Conservation (phyloP, 768 basidiomycete species). For the Mycena belliarum region DNA sequence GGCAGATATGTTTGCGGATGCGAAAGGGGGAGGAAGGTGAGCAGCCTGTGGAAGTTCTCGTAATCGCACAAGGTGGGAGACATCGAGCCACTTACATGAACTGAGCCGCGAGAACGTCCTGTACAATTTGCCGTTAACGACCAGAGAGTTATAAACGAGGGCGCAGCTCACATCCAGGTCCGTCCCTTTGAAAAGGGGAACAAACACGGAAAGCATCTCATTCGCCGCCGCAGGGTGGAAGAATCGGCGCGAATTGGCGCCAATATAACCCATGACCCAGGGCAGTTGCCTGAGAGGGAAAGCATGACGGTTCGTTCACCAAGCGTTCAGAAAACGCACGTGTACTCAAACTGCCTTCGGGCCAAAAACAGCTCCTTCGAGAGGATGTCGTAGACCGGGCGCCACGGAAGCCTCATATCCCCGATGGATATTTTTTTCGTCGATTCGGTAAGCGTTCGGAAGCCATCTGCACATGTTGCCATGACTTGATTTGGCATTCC, state of each 20-base stretch:
- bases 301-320: neutral
- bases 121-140: constrained; percentile 10
- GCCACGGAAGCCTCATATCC: constrained; percentile 83
- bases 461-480: constrained; percentile 63
- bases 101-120: constrained; percentile 80
- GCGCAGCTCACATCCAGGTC: constrained; percentile 61
- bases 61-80: too few species aligned
- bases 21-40: constrained; percentile 81
- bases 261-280: constrained; percentile 75
- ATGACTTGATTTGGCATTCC: constrained; percentile 74
- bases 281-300: constrained; percentile 57
- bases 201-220: constrained; percentile 86
- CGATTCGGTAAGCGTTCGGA: constrained; percentile 60
- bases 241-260: constrained; percentile 71
- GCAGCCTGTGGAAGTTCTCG: constrained; percentile 78
- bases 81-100: constrained; percentile 33
- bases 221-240: constrained; percentile 86
- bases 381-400: constrained; percentile 71
- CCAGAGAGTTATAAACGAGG: neutral
- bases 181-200: constrained; percentile 77
- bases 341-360: constrained; percentile 77
- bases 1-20: constrained; percentile 85
- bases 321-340: constrained; percentile 41
- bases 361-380: constrained; percentile 76
- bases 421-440: constrained; percentile 76